Evolutionary conservation across 2,329 filamentous ascomycete species (phyloP).

Genomic region (Aspergillus novofumigatus): DNA sequence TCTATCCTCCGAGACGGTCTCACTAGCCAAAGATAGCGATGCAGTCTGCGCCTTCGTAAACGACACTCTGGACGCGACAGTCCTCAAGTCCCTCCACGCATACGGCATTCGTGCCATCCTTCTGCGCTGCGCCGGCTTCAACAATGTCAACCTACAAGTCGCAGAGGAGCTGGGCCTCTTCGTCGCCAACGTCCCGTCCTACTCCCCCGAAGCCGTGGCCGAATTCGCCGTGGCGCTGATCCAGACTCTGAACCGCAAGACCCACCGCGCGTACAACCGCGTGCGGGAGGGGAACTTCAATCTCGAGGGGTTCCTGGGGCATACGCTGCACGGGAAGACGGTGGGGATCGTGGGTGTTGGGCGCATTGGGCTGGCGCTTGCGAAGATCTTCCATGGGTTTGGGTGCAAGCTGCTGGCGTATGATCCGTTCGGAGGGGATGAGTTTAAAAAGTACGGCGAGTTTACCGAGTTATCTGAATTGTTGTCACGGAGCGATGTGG

Average conservation of each 20-base stretch:
- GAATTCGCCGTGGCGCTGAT: constrained; percentile 66
- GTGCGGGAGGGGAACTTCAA: constrained; percentile 66
- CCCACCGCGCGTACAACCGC: constrained; percentile 64
- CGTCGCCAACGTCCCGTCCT: constrained; percentile 64
- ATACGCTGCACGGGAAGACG: constrained; percentile 60
- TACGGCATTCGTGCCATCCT: constrained; percentile 56
- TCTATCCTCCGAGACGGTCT: constrained; percentile 53
- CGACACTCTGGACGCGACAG: constrained; percentile 51
- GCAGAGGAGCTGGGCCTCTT: constrained; percentile 55
- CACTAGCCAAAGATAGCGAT: constrained; percentile 49
- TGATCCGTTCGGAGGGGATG: constrained; percentile 53
- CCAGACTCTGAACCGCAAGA: constrained; percentile 64
- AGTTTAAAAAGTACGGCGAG: constrained; percentile 47
- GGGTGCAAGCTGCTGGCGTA: constrained; percentile 60
- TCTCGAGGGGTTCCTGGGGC: constrained; percentile 56
- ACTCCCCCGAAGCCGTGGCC: constrained; percentile 66
- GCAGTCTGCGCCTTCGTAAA: constrained; percentile 68
- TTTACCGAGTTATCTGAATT: constrained; percentile 54
- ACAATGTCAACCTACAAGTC: constrained; percentile 59
- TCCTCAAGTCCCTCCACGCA: constrained; percentile 49
- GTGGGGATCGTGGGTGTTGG: constrained; percentile 64
- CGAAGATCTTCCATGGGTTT: constrained; percentile 61
- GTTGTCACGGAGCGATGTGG: constrained; percentile 54
- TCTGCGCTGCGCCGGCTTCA: constrained; percentile 65
- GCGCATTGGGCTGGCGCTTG: constrained; percentile 60